Base-by-base conservation (phyloP, 768 basidiomycete species). In the Chiua virens region DNA sequence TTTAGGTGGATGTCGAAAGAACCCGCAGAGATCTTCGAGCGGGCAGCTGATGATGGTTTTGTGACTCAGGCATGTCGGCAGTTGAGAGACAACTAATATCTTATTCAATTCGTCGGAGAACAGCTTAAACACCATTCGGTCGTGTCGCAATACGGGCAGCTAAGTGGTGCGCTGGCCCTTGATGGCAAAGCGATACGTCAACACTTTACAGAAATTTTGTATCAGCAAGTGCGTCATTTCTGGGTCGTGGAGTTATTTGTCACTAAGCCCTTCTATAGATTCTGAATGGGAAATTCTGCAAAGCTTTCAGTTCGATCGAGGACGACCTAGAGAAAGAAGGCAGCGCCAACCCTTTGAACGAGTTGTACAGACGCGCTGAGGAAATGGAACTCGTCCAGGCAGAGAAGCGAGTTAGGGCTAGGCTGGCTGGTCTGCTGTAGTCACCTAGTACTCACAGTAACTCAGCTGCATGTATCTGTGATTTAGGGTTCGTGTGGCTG, bases 1-100 rank as follows among this genome's bases (percentile, higher is more conserved):
- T 38, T 43, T 28, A 81, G 82, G 81, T 83, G 83, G 83, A 85
- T 85, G 82, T 84, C 83, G 22, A 85, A 84, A 57, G 83, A 85
- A 58, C 82, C 83, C 1, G 83, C 83, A 8, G 83, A 84, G 57
- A 83, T 85, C 36, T 85, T 85, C 61, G 83, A 85, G 64, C 72
- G 80, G 17, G 82, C 83, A 8, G 83, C 83, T 7, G 83, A 85
- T 56, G 82, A 85, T 30, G 83, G 83, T 15, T 83, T 85, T 66
- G 77, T 85, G 43, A 63, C 61, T 17, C 82, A 83, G 69, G 81
- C 76, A 54, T 18, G 71, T 47, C 6, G 21, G 15, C 23, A 21
- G 21, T 34, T 34, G 34, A 32, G 3, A 34, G 34, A 35, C 1
- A 18, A 13, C 27, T 14, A 2, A 21, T 42, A 27, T 34, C 17